Percentiles rank a stretch among this genome's conserved stretches.
Evolutionary conservation across 2,329 filamentous ascomycete genomes (phyloP).

Genomic region (Monosporascus sp.): DNA sequence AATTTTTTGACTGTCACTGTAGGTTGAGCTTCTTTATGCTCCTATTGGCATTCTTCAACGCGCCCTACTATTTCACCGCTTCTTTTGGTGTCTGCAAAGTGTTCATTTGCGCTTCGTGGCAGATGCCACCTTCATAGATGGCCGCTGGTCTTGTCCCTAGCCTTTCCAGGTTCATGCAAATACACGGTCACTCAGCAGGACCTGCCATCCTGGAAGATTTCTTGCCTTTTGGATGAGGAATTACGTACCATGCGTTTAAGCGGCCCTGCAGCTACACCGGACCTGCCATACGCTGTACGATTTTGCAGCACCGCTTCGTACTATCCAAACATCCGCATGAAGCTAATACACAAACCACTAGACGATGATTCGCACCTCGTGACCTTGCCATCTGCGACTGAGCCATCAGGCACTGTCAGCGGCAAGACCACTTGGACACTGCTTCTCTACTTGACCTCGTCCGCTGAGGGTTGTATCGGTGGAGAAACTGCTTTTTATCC

Average conservation of each 20-base stretch:
- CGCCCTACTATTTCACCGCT: no score
- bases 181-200: no score
- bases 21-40: conserved; percentile 30
- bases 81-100: not conserved
- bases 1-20: conserved; percentile 94
- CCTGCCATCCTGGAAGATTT: no score
- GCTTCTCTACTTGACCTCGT: conserved; percentile 77
- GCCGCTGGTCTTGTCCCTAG: no score
- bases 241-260: no score
- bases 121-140: no score
- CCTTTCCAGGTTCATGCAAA: no score
- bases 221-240: no score
- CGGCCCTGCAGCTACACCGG: no score
- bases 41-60: not conserved
- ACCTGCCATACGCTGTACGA: no score
- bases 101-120: not conserved
- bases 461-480: conserved; percentile 68
- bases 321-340: not conserved
- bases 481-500: conserved; percentile 93
- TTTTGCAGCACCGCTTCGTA: no score
- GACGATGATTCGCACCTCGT: conserved; percentile 84
- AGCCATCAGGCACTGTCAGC: conserved; percentile 30
- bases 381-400: conserved; percentile 40
- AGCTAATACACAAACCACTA: conserved; percentile 30
- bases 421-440: conserved; percentile 86